A percentile compares a stretch with the other conserved stretches of the same genome.
Evolutionary conservation across 495 filamentous ascomycete genomes (phyloP).

Genomic region (Hypomontagnella submonticulosa): DNA sequence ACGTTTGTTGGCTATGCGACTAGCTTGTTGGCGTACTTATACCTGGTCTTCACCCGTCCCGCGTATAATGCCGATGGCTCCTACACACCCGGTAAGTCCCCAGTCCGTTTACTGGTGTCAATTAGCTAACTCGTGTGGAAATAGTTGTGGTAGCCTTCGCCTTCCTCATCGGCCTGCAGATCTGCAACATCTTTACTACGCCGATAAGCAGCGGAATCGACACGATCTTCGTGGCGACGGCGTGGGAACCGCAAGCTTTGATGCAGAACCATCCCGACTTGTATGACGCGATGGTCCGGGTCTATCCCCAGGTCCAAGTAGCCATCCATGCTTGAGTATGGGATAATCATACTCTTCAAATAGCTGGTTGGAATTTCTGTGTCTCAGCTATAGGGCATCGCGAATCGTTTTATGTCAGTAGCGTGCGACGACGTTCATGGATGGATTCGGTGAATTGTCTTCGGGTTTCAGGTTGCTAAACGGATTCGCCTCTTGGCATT

Average conservation of each 20-base stretch:
- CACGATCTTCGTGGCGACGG: constrained; percentile 89
- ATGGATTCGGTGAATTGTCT: no score
- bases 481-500: no score
- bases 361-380: not conserved
- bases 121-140: not conserved
- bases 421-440: no score
- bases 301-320: constrained; percentile 85
- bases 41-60: constrained; percentile 76
- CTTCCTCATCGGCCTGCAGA: constrained; percentile 68
- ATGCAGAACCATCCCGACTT: constrained; percentile 84
- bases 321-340: constrained; percentile 51
- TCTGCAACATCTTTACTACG: constrained; percentile 87
- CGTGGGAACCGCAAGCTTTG: constrained; percentile 89
- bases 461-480: no score
- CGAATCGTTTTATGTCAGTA: no score
- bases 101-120: no score
- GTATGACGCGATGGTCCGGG: constrained; percentile 75
- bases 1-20: constrained; percentile 85
- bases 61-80: constrained; percentile 76
- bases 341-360: not conserved
- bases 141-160: constrained; percentile 64
- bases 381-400: no score
- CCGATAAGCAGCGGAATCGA: constrained; percentile 77
- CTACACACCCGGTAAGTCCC: constrained; percentile 55
- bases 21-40: constrained; percentile 83